Conservation (phyloP, 805 yeast genomes). For the Saccharomycopsis microspora region DNA sequence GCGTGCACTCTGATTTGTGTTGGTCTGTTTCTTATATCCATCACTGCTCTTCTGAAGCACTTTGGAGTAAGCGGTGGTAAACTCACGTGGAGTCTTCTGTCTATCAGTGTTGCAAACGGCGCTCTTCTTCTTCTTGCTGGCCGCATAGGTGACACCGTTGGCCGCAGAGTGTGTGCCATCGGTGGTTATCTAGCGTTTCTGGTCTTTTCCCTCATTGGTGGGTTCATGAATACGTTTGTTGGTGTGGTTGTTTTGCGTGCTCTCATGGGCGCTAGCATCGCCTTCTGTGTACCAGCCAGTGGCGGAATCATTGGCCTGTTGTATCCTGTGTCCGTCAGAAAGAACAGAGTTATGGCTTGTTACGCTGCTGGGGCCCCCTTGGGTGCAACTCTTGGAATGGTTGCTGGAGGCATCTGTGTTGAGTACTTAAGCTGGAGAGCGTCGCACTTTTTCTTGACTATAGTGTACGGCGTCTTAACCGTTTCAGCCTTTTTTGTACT, state of each 20-base stretch:
- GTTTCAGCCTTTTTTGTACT: slow-evolving; percentile 21
- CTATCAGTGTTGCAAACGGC: slow-evolving; percentile 33
- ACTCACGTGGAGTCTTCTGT: slow-evolving; percentile 32
- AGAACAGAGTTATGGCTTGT: slow-evolving; percentile 32
- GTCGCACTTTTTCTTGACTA: slow-evolving; percentile 29
- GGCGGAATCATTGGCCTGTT: slow-evolving; percentile 34
- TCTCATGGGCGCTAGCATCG: slow-evolving; percentile 31
- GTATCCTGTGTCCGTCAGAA: slow-evolving; percentile 28
- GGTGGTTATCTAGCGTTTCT: slow-evolving; percentile 25
- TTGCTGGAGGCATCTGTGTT: slow-evolving; percentile 34
- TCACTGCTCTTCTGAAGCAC: slow-evolving; percentile 25
- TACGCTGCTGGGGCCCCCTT: slow-evolving; percentile 37
- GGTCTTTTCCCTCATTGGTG: slow-evolving; percentile 24
- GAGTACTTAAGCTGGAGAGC: slow-evolving; percentile 31
- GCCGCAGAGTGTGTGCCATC: slow-evolving; percentile 29
- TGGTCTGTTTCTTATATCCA: slow-evolving; percentile 27
- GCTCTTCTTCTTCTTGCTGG: slow-evolving; percentile 33
- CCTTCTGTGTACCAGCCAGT: slow-evolving; percentile 36
- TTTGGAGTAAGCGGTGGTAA: slow-evolving; percentile 30
- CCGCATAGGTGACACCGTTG: slow-evolving; percentile 36
- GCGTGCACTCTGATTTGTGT: slow-evolving; percentile 29
- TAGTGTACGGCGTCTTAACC: slow-evolving; percentile 24
- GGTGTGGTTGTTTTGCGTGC: slow-evolving; percentile 31
- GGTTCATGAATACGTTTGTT: slow-evolving; percentile 26
- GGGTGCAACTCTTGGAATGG: slow-evolving; percentile 32